phyloP scores from a whole-genome alignment of 306 rosid species.

The Dryas drummondii region DNA sequence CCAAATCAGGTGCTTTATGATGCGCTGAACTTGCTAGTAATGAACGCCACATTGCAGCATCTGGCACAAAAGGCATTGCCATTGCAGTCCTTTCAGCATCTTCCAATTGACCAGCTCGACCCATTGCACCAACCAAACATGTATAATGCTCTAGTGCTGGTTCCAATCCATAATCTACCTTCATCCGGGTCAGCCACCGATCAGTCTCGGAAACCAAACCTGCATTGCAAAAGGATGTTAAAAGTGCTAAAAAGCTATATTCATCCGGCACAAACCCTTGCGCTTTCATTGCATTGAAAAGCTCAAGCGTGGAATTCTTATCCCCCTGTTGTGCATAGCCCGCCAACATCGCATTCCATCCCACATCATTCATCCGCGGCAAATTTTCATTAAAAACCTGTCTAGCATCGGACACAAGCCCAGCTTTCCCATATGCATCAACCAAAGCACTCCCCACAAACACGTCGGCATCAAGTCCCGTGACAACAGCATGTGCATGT shows the following conservation, averaged over 20 bases:
- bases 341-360: slow-evolving; percentile 87
- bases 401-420: slow-evolving; percentile 60
- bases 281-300: slow-evolving; percentile 50
- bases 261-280: slow-evolving; percentile 60
- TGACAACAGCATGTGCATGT: slow-evolving; percentile 53
- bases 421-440: slow-evolving; percentile 80
- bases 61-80: slow-evolving; percentile 69
- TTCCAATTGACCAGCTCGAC: slow-evolving; percentile 64
- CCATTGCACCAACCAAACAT: slow-evolving; percentile 76
- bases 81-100: slow-evolving; percentile 62
- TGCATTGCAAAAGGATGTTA: slow-evolving; percentile 57
- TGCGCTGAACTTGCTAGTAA: slow-evolving; percentile 61
- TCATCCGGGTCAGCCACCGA: slow-evolving; percentile 70
- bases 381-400: slow-evolving; percentile 56
- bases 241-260: slow-evolving; percentile 68
- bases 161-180: slow-evolving; percentile 48
- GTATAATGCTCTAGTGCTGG: slow-evolving; percentile 81
- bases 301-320: slow-evolving; percentile 33
- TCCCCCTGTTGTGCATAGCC: slow-evolving; percentile 85
- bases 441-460: slow-evolving; percentile 62
- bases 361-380: slow-evolving; percentile 43
- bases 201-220: slow-evolving; percentile 55
- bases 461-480: slow-evolving; percentile 48
- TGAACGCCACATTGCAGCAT: slow-evolving; percentile 90
- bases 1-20: slow-evolving; percentile 62